Base-by-base conservation (phyloP, 768 basidiomycete genomes). In the Sarcodon aspratus region DNA sequence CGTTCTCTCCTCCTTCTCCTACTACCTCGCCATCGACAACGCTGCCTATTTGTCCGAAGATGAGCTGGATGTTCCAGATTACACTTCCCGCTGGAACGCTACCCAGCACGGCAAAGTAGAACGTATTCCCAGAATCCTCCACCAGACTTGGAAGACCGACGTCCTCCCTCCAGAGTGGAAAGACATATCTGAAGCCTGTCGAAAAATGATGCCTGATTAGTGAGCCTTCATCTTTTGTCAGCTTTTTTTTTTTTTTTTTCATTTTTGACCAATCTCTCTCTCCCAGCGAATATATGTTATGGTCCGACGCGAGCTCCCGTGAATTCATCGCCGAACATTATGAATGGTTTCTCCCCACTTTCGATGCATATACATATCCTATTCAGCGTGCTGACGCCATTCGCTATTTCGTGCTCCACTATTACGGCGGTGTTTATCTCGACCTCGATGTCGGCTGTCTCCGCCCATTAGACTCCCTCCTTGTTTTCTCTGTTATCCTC, bases 81-180 rank as follows among this genome's bases (percentile, higher is more conserved):
- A 74, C 55, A 50, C 65, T 69, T 21, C 72, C 75, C 75, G 79
- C 44, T 80, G 75, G 75, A 83, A 85, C 59, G 76, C 80, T 21
- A 63, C 81, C 4, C 70, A 76, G 21, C 75, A 80, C 55, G 74
- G 71, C 50, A 69, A 73, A 53, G 68, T 78, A 36, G 87, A 96
- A 60, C 79, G 75, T 55, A 81, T 98, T 35, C 96, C 94, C 3
- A 78, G 90, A 46, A 88, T 99, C 50, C 77, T 99, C 44, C 96
- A 99, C 66, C 95, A 97, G 76, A 98, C 96, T 18, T 99, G 96
- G 96, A 96, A 94, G 72, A 81, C 85, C 9, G 85, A 94, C 48
- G 77, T 76, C 0, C 71, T 99, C 18, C 96, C 96, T 2, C 66
- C 71, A 40, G 75, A 77, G 52, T 99, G 94, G 94, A 75, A 76